Base-by-base conservation (phyloP, 208 protist species). In the Kentomonas sorsogonicus region DNA sequence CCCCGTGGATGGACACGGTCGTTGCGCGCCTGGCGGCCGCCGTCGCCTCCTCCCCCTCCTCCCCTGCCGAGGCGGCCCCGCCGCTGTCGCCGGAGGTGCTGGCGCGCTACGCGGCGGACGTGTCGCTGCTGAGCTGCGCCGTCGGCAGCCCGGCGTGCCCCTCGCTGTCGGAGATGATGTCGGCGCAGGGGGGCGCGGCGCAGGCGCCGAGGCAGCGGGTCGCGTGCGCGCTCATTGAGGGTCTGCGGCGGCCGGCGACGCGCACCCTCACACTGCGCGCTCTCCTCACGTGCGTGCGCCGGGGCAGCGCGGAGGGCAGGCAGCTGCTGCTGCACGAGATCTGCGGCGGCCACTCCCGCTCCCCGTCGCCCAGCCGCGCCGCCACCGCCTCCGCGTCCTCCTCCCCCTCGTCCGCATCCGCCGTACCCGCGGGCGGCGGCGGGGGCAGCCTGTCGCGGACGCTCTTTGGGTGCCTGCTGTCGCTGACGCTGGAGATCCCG, bases 391-490 rank as follows among this genome's bases (percentile, higher is more conserved):
- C n/a, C n/a, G n/a, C n/a, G n/a, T n/a, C n/a, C n/a, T n/a, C n/a
- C n/a, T n/a, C n/a, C n/a, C n/a, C n/a, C n/a, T n/a, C n/a, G n/a
- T n/a, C n/a, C n/a, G n/a, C n/a, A n/a, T n/a, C n/a, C n/a, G n/a
- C n/a, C n/a, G n/a, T n/a, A n/a, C n/a, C n/a, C n/a, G n/a, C n/a
- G n/a, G n/a, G 53, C 25, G 50, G 47, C 26, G 46, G 67, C 1
- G 79, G 84, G 0, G 80, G 88, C 22, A 77, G 80, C 7, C 53
- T 84, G 20, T 56, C 67, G 2, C 84, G 84, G 3, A 84, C 61
- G n/a, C 59, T 67, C 46, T 91, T 91, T 60, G 84, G 84, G 4
- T 77, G 84, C 40, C 53, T 88, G 10, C 46, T 91, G 22, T 69
- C 63, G 2, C 34, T 86, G 29, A 86, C 77, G 25, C 61, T 91